Evolutionary conservation across 2,329 filamentous ascomycete genomes (phyloP).

Genomic region (Penicillium sp.): DNA sequence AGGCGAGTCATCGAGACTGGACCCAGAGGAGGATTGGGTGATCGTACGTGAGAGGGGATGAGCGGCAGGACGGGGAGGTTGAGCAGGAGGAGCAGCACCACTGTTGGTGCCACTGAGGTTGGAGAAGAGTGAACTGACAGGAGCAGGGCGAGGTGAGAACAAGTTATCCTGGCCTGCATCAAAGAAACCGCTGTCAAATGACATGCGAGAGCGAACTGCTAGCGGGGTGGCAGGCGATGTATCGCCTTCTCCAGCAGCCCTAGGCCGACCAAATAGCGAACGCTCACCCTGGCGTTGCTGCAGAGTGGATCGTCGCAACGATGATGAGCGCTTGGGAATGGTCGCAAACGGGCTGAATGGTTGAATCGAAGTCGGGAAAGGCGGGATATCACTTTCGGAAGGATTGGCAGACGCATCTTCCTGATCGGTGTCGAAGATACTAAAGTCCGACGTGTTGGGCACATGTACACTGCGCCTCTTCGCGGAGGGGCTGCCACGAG

Average conservation of each 20-base stretch:
- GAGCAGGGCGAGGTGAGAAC: constrained; percentile 58
- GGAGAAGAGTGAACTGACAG: constrained; percentile 46
- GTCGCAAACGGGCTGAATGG: constrained; percentile 47
- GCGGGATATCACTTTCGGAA: constrained; percentile 25
- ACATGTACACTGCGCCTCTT: constrained; percentile 87
- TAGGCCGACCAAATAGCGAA: constrained; percentile 48
- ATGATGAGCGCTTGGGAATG: constrained; percentile 66
- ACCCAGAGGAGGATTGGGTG: constrained; percentile 79
- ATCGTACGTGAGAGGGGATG: constrained; percentile 84
- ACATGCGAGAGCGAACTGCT: constrained; percentile 65
- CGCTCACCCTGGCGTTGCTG: constrained; percentile 75
- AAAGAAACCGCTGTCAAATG: constrained; percentile 68
- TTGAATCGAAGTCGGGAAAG: constrained; percentile 36
- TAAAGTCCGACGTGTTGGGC: constrained; percentile 61
- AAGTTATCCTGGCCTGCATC: constrained; percentile 59
- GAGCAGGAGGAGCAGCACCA: constrained; percentile 18
- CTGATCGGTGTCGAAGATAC: constrained; percentile 63
- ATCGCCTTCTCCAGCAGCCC: constrained; percentile 43
- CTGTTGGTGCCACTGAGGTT: constrained; percentile 7
- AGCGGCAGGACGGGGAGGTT: constrained; percentile 46
- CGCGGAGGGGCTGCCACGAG: constrained; percentile 76
- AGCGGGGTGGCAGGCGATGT: constrained; percentile 52
- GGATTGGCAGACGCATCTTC: constrained; percentile 27
- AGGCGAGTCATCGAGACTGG: constrained; percentile 71
- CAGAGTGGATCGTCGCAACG: constrained; percentile 77